Evolutionary conservation across 352 stramenopile species (phyloP).

Genomic region (Sclerospora graminicola): DNA sequence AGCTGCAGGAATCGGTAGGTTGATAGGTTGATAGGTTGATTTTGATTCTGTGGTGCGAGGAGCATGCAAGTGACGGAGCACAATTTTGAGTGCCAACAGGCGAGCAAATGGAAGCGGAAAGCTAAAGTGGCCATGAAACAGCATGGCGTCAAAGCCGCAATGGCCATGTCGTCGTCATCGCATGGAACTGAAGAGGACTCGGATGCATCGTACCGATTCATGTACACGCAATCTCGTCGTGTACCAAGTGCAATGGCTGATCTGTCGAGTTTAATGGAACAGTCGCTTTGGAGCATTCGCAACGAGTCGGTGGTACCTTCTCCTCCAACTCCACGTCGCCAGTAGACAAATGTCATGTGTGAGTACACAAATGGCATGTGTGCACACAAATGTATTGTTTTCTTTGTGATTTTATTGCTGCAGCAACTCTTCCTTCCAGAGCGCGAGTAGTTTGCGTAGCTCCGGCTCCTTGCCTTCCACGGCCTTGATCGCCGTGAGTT

Average conservation of each 20-base stretch:
- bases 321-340: constrained; percentile 1
- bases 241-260: constrained; percentile 50
- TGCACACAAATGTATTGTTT: constrained; percentile 25
- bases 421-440: constrained; percentile 71
- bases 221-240: constrained; percentile 25
- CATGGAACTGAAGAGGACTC: constrained; percentile 49
- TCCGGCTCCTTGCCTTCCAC: constrained; percentile 47
- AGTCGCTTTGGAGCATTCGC: constrained; percentile 53
- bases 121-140: constrained; percentile 42
- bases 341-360: constrained; percentile 22
- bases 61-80: constrained; percentile 9
- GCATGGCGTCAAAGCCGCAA: constrained; percentile 13
- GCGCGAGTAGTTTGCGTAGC: constrained; percentile 53
- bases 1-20: constrained; percentile 47
- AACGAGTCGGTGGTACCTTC: constrained; percentile 27
- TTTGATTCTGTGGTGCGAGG: neutral
- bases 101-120: constrained; percentile 60
- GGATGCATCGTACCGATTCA: constrained; percentile 42
- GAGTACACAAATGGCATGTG: neutral
- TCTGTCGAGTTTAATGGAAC: constrained; percentile 69
- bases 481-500: constrained; percentile 41
- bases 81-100: constrained; percentile 1
- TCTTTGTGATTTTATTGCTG: constrained; percentile 59
- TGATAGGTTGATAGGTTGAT: constrained; percentile 27
- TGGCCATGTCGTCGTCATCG: constrained; percentile 46